Percentiles rank a stretch among this genome's conserved stretches.
These are phyloP conservation scores for Pestalotiopsis sp. DNA, from an alignment of 2,329 filamentous ascomycete species.

Conservation along the genomic window DNA sequence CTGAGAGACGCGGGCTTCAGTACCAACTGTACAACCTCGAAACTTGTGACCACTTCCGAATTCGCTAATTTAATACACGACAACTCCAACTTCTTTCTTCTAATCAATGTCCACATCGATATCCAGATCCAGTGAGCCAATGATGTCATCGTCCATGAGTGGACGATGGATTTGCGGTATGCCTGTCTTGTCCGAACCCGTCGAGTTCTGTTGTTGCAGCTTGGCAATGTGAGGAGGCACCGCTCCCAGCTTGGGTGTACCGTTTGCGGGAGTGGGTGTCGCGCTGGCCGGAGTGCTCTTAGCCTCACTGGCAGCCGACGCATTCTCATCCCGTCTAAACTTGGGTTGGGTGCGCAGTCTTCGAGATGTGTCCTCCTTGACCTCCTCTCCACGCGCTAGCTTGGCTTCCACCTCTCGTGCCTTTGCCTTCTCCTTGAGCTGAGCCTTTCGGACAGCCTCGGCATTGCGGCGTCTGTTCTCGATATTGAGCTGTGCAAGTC, in stretches of 20 bases:
- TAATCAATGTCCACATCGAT: constrained; percentile 85
- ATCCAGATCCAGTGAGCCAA: constrained; percentile 84
- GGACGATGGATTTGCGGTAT: constrained; percentile 74
- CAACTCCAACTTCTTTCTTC: background rate
- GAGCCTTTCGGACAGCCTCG: constrained; percentile 89
- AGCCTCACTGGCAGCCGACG: constrained; percentile 18
- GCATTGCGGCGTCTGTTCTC: constrained; percentile 82
- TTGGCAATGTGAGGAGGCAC: constrained; percentile 56
- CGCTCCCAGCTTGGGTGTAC: constrained; percentile 50
- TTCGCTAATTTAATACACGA: background rate
- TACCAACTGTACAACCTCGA: background rate
- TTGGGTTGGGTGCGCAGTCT: constrained; percentile 69
- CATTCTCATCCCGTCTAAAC: constrained; percentile 19
- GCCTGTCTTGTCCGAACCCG: constrained; percentile 63
- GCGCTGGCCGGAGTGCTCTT: constrained; percentile 49
- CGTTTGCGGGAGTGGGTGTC: constrained; percentile 54
- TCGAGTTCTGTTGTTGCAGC: constrained; percentile 53
- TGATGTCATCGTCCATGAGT: constrained; percentile 89
- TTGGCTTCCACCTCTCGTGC: constrained; percentile 63
- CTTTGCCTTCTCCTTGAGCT: constrained; percentile 76
- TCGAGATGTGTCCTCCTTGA: constrained; percentile 56
- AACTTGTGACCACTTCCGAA: background rate
- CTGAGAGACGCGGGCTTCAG: background rate
- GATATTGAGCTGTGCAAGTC: constrained; percentile 79
- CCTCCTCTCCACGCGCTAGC: constrained; percentile 64